Conservation (phyloP, 345 rosid species). For the Eucalyptus regnans region DNA sequence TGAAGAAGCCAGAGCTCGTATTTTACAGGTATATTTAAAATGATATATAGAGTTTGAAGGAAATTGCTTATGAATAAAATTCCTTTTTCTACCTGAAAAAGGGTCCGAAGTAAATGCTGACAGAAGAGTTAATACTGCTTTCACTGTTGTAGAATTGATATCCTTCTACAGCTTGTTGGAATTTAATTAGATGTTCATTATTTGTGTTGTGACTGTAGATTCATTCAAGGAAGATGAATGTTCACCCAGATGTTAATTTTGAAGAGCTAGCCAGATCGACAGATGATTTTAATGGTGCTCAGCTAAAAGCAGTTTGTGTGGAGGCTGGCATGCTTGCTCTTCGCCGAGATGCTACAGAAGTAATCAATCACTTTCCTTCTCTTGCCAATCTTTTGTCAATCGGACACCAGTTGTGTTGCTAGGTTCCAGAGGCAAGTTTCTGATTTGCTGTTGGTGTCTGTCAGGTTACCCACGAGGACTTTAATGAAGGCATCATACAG, state of each 20-base stretch:
- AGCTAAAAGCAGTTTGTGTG: constrained; percentile 94
- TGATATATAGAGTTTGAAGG: not conserved
- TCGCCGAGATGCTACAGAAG: constrained; percentile 98
- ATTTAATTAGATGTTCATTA: not conserved
- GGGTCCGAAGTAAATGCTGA: not conserved
- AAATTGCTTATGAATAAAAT: not conserved
- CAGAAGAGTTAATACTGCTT: not conserved
- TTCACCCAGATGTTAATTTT: constrained; percentile 90
- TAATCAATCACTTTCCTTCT: not conserved
- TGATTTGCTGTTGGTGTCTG: not conserved
- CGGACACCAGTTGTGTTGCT: not conserved
- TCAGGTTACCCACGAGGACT: constrained; percentile 97
- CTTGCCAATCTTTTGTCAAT: not conserved
- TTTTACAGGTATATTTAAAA: constrained; percentile 45
- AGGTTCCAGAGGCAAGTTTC: not conserved
- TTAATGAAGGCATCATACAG: constrained; percentile 97
- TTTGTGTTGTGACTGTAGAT: constrained; percentile 29
- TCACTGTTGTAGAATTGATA: not conserved
- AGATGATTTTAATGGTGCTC: constrained; percentile 98
- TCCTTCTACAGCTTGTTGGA: not conserved
- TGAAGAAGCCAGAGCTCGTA: constrained; percentile 98
- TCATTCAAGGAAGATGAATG: constrained; percentile 99
- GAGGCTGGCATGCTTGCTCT: constrained; percentile 99
- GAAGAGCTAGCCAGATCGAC: constrained; percentile 99
- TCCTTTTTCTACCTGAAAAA: not conserved